Evolutionary conservation across 1,139 yeast species (phyloP).

Genomic region (Kodamaea ohmeri): DNA sequence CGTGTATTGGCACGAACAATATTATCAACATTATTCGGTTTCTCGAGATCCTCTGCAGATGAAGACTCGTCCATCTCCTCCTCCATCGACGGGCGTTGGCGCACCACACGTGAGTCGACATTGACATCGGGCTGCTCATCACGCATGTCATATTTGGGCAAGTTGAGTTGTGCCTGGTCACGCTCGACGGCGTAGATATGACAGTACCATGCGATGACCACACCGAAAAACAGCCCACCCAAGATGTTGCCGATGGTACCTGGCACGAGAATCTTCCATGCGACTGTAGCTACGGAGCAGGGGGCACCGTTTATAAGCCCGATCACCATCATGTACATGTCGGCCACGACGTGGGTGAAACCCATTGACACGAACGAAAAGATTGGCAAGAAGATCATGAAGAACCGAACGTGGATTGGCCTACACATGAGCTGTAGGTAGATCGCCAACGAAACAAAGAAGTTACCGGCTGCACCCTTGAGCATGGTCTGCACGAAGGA

Average conservation of each 20-base stretch:
- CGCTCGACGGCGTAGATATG: slow-evolving; percentile 68
- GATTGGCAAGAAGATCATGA: slow-evolving; percentile 64
- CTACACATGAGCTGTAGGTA: slow-evolving; percentile 75
- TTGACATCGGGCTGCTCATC: slow-evolving; percentile 80
- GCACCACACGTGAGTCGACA: slow-evolving; percentile 73
- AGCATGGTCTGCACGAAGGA: slow-evolving; percentile 59
- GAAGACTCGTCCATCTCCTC: slow-evolving; percentile 11
- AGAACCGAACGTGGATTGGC: slow-evolving; percentile 73
- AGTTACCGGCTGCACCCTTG: slow-evolving; percentile 72
- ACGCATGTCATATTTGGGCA: slow-evolving; percentile 65
- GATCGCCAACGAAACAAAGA: slow-evolving; percentile 70
- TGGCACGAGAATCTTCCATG: slow-evolving; percentile 71
- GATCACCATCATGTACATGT: slow-evolving; percentile 63
- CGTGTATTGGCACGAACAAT: slow-evolving; percentile 11
- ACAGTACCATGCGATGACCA: slow-evolving; percentile 63
- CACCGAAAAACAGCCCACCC: slow-evolving; percentile 65
- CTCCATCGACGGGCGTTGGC: slow-evolving; percentile 22
- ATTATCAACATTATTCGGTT: neutral
- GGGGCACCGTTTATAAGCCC: slow-evolving; percentile 68
- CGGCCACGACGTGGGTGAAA: slow-evolving; percentile 78
- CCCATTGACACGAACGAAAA: slow-evolving; percentile 75
- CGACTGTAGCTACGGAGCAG: slow-evolving; percentile 57
- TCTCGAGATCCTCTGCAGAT: slow-evolving; percentile 4
- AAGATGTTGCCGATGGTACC: slow-evolving; percentile 67
- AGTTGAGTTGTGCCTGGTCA: slow-evolving; percentile 55